Evolutionary conservation across 1,284 basidiomycete genomes (phyloP), one percentile per base, ranked within the genome.

Genomic region (Pseudomicrostroma phylloplanum): DNA sequence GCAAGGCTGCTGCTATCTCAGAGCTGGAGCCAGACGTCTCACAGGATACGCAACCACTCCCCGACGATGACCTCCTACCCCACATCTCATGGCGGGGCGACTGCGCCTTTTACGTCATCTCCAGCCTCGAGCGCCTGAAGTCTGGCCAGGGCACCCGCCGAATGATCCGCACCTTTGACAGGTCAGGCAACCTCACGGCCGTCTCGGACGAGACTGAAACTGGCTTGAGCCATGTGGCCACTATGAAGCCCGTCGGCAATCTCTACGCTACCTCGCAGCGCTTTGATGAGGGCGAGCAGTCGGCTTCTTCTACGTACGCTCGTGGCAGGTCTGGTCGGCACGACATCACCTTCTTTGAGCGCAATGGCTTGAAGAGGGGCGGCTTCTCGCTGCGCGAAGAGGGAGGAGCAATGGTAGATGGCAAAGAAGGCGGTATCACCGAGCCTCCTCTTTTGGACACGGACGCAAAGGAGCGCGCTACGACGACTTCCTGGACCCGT

Each of bases 71-170:
- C 67, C 80, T 76, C 0, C 74, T 82, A 19, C 88, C 90, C 1
- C 85, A 88, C 12, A 86, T 98, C 64, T 89, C 88, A 58, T 98
- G 96, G 92, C 85, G 94, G 54, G 92, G 92, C 1, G 96, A 98
- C 76, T 91, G 88, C 4, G 83, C 89, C 0, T 91, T 87, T 81
- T 97, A 97, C 75, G 88, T 86, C 42, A 85, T 97, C 39, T 93
- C 90, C 2, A 85, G 87, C 0, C 82, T 90, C 25, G 85, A 86
- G 61, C 63, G 73, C 0, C 62, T 67, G 30, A 36, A 41, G 3
- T 19, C 40, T n/a, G 61, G 64, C 39, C 39, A 19, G 41, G 56
- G 39, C 17, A 15, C 36, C 3, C 21, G 86, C 90, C 55, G 87
- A 91, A 25, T 97, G 90, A 79, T 87, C 87, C 62, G 76, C 12